Conservation (phyloP, 2,329 filamentous ascomycete genomes). For the Nothomitra cinnamomea region DNA sequence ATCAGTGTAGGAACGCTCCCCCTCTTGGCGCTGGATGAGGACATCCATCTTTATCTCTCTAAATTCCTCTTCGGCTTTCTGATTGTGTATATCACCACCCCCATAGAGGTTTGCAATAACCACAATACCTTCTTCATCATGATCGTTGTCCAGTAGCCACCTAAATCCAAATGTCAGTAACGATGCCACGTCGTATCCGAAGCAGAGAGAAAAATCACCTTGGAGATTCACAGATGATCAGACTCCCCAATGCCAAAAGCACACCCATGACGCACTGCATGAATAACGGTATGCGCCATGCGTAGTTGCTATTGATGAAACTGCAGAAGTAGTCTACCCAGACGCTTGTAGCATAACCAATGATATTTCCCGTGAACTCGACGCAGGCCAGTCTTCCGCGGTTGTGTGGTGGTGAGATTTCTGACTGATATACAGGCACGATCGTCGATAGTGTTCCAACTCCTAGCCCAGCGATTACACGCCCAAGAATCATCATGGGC, state of each 20-base stretch:
- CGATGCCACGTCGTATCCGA: slow-evolving; percentile 1
- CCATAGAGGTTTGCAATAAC: slow-evolving; percentile 97
- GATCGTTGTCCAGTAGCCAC: slow-evolving; percentile 94
- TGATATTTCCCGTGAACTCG: slow-evolving; percentile 94
- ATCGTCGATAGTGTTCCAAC: slow-evolving; percentile 84
- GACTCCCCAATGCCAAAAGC: slow-evolving; percentile 66
- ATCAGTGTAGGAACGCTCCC: slow-evolving; percentile 74
- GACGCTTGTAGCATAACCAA: slow-evolving; percentile 86
- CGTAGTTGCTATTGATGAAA: slow-evolving; percentile 66
- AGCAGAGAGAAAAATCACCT: slow-evolving; percentile 36
- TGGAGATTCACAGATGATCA: slow-evolving; percentile 92
- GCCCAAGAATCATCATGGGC: slow-evolving; percentile 72
- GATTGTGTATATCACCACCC: slow-evolving; percentile 83
- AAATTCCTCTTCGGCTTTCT: slow-evolving; percentile 86
- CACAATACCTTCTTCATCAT: slow-evolving; percentile 95
- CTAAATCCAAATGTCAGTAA: slow-evolving; percentile 31
- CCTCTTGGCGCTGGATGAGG: slow-evolving; percentile 80
- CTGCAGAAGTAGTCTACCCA: slow-evolving; percentile 99
- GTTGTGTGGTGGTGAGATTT: slow-evolving; percentile 93
- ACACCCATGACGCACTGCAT: slow-evolving; percentile 94
- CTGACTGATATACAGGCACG: slow-evolving; percentile 84
- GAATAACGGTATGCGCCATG: slow-evolving; percentile 77
- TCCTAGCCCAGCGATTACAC: slow-evolving; percentile 69
- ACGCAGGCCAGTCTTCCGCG: slow-evolving; percentile 92
- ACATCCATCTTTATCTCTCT: slow-evolving; percentile 99